Percentiles rank a stretch among this genome's conserved stretches.
Conservation (phyloP, 371 early-diverging fungal genomes). For the Mucor velutinosus region DNA sequence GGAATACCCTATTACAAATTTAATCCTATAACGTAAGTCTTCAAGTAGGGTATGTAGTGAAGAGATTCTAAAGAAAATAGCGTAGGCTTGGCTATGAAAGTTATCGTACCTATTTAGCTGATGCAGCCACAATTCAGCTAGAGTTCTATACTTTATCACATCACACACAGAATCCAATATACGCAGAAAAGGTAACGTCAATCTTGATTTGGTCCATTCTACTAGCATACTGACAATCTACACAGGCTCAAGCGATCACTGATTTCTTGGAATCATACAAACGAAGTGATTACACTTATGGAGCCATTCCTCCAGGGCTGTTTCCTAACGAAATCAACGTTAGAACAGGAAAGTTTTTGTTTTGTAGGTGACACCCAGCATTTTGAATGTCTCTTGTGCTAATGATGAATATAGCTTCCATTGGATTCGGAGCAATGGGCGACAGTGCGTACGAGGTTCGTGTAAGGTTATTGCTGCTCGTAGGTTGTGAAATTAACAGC, state of each 20-base stretch:
- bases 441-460: background rate
- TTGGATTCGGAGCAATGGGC: background rate
- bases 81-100: background rate
- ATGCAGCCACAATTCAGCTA: slow-evolving; percentile 82
- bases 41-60: background rate
- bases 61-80: background rate
- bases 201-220: background rate
- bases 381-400: background rate
- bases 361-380: background rate
- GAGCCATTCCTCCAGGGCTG: background rate
- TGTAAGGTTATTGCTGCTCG: background rate
- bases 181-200: slow-evolving; percentile 51
- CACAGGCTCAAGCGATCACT: background rate
- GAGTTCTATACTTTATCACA: slow-evolving; percentile 80
- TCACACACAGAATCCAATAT: slow-evolving; percentile 66
- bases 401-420: background rate
- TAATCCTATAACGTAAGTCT: slow-evolving; percentile 31
- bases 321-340: background rate
- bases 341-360: background rate
- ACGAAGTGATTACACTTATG: background rate
- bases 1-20: slow-evolving; percentile 58
- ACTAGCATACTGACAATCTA: background rate
- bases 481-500: background rate
- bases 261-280: background rate
- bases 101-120: slow-evolving; percentile 58